Evolutionary conservation across 352 stramenopile species (phyloP), one percentile per base, ranked within the genome.

Genomic region (Globisporangium splendens): DNA sequence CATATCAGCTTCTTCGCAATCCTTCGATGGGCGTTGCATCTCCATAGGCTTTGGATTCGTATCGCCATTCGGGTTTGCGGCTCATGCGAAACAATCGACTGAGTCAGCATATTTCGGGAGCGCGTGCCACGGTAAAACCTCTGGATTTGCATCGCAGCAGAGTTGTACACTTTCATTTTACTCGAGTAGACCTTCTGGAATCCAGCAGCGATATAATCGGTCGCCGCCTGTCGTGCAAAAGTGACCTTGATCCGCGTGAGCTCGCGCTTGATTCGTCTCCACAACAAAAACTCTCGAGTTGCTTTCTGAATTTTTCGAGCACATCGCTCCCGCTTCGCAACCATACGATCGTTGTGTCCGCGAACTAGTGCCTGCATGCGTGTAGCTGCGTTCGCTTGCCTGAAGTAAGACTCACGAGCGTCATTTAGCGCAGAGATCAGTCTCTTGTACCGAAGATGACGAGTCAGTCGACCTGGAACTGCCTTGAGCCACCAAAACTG

Each of bases 401-500:
- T 54, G 18, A 66, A 48, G 43, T 70, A 79, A n/a, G 48, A 17
- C 10, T 38, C 21, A 15, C 62, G 68, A n/a, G 51, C 61, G 0
- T 61, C 43, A 0, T 62, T 42, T 5, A 60, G 47, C 24, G 64
- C 50, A 5, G 49, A 46, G 1, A 3, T 15, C 7, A 71, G 38
- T 59, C 77, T 62, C 21, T 53, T 55, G 8, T 56, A 13, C n/a
- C 59, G 66, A 46, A 91, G 61, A 56, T 95, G 81, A 2, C 47
- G 50, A 2, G 55, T 41, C 2, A 93, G 53, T n/a, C 84, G 68
- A 1, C 77, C 65, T 6, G 73, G 71, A 20, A 79, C 65, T 10
- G 71, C 69, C 12, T 77, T 65, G 3, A 91, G 72, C 81, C 85
- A 95, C 68, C 74, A 84, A 42, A 88, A 95, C 46, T 95, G 85